Conservation (phyloP, 2,329 filamentous ascomycete species). For the Sclerotinia nivalis region DNA sequence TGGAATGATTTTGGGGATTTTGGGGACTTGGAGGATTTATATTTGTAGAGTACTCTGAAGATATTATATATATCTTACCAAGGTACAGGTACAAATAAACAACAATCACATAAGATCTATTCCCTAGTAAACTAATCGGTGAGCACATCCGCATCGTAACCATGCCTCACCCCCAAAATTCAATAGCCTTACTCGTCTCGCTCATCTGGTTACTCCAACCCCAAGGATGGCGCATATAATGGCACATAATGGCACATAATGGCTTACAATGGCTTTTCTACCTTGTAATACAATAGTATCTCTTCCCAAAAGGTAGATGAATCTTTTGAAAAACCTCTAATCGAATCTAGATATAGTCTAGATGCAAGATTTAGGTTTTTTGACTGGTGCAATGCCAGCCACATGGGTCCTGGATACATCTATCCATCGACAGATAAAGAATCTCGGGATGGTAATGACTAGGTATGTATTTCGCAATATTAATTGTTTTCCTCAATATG, state of each 20-base stretch:
- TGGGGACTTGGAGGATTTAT: too few species aligned
- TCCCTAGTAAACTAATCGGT: neutral
- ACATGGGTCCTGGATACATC: neutral
- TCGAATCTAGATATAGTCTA: neutral
- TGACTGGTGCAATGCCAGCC: conserved; percentile 6
- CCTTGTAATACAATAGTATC: neutral
- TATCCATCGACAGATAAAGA: neutral
- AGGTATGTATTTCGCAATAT: neutral
- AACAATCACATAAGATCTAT: too few species aligned
- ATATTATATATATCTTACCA: neutral
- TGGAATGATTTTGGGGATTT: too few species aligned
- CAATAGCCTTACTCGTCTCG: conserved; percentile 6
- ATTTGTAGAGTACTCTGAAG: neutral
- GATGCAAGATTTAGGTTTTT: neutral
- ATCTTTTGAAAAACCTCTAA: neutral
- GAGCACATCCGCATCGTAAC: neutral
- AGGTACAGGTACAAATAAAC: neutral
- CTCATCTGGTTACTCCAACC: neutral
- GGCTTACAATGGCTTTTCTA: neutral
- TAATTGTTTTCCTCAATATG: neutral
- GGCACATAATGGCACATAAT: neutral
- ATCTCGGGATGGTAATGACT: neutral
- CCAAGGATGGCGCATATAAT: neutral
- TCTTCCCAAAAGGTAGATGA: neutral
- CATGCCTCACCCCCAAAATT: neutral